These are phyloP conservation scores for Dryadomyces quercus-mongolicae DNA, from an alignment of 2,329 filamentous ascomycete species.

Conservation along the genomic window DNA sequence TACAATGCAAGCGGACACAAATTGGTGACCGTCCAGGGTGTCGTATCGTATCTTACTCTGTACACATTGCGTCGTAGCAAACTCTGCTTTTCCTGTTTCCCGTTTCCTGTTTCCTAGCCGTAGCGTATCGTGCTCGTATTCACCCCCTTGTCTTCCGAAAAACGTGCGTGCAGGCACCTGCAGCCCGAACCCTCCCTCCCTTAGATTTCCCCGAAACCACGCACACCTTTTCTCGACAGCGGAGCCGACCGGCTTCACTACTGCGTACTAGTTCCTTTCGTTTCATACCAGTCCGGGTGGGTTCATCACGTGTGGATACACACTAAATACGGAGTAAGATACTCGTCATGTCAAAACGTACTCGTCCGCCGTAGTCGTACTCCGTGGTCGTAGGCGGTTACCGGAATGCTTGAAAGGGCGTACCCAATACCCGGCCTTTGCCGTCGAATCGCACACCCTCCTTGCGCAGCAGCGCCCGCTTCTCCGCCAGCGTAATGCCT, in stretches of 20 bases:
- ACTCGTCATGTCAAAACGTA: too few relatives aligned
- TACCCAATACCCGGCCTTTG: constrained; percentile 45
- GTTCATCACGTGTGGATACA: background rate
- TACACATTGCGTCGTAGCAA: too few relatives aligned
- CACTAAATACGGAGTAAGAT: too few relatives aligned
- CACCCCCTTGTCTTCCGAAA: background rate
- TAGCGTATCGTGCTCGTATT: background rate
- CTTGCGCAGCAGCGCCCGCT: constrained; percentile 44
- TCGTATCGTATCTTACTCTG: too few relatives aligned
- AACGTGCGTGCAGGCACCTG: background rate
- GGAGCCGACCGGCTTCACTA: too few relatives aligned
- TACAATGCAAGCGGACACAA: too few relatives aligned
- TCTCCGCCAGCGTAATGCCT: constrained; percentile 52
- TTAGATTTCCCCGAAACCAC: background rate
- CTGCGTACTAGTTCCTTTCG: background rate
- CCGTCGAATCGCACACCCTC: constrained; percentile 56
- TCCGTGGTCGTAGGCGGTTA: background rate
- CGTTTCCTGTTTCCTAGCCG: too few relatives aligned
- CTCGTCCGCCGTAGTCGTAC: too few relatives aligned
- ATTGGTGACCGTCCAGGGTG: too few relatives aligned
- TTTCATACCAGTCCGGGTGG: background rate
- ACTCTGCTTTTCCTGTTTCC: too few relatives aligned
- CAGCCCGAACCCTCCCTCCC: background rate
- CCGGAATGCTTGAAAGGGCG: constrained; percentile 34
- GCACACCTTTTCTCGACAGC: too few relatives aligned